These are phyloP conservation scores for Pyrus communis DNA, from an alignment of 306 rosid species.

Conservation along the genomic window DNA sequence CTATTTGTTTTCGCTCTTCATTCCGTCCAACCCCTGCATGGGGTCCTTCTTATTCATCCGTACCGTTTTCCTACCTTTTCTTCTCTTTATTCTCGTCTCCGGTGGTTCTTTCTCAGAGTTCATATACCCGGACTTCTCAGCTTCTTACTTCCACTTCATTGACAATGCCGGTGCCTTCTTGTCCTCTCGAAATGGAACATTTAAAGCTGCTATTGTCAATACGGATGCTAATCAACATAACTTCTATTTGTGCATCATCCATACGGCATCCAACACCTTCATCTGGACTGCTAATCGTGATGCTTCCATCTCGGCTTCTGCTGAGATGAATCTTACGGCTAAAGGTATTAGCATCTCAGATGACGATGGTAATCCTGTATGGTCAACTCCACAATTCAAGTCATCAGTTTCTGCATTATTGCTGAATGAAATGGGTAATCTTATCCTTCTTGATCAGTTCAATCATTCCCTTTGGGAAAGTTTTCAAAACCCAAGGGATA, in stretches of 20 bases:
- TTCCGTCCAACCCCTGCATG: constrained; percentile 47
- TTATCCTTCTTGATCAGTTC: constrained; percentile 51
- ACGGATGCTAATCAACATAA: constrained; percentile 38
- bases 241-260: constrained; percentile 68
- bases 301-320: constrained; percentile 52
- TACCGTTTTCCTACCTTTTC: constrained; percentile 10
- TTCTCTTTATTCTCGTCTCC: constrained; percentile 30
- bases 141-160: constrained; percentile 42
- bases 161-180: constrained; percentile 56
- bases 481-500: constrained; percentile 73
- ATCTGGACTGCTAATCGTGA: constrained; percentile 79
- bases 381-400: constrained; percentile 67
- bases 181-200: constrained; percentile 49
- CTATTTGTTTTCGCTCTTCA: constrained; percentile 10
- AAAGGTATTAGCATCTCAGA: constrained; percentile 45
- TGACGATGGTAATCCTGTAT: constrained; percentile 29
- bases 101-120: constrained; percentile 32
- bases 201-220: constrained; percentile 52
- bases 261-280: constrained; percentile 49
- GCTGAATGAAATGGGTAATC: constrained; percentile 72
- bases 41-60: constrained; percentile 30
- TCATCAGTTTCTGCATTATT: constrained; percentile 37
- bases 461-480: constrained; percentile 89
- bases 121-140: constrained; percentile 48
- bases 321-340: constrained; percentile 36